Evolutionary conservation across 108 stramenopile species (phyloP), one percentile per base, ranked within the genome.

Genomic region (Nitzschia sp.): DNA sequence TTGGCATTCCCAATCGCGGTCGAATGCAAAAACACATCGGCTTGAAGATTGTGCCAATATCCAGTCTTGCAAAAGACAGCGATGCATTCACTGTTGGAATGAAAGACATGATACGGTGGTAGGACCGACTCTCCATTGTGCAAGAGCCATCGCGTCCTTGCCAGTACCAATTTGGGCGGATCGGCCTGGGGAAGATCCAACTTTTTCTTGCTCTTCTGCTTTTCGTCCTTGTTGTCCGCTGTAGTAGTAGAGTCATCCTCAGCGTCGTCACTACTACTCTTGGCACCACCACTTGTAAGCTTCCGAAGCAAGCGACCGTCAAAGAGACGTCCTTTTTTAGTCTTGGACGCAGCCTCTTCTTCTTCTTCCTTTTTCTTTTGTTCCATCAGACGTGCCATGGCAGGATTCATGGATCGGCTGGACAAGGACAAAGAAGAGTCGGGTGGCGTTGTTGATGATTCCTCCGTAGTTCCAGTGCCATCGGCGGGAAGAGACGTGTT

Each of bases 11-110:
- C 88, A 25, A 81, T 67, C 3, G 88, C 80, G 0, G 84, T 82
- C 19, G 76, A 55, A 44, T 69, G 27, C 16, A 85, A 58, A 53
- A 78, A 82, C 22, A 76, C 65, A 23, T 69, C 63, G 0, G 84
- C 75, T 63, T 86, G 85, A 31, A 83, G n/a, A 22, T 80, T 83
- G 28, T 56, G 35, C 80, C 81, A 86, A 19, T 48, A 64, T 5
- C 82, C 82, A 1, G 85, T 86, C 47, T 83, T 83, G 71, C 82
- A 80, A 81, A 83, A 92, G 15, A 92, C 88, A 6, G 91, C 91
- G 33, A 92, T 81, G 46, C 77, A 78, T 73, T 78, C 77, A 9
- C 54, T 58, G 44, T 78, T 78, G 34, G 72, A 68, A 55, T 67
- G 45, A 58, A 78, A 72, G 22, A 64, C 58, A 63, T 78, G 72